Evolutionary conservation across 371 early-diverging fungal species (phyloP), one percentile per base, ranked within the genome.

Genomic region (Haplosporangium sp.): DNA sequence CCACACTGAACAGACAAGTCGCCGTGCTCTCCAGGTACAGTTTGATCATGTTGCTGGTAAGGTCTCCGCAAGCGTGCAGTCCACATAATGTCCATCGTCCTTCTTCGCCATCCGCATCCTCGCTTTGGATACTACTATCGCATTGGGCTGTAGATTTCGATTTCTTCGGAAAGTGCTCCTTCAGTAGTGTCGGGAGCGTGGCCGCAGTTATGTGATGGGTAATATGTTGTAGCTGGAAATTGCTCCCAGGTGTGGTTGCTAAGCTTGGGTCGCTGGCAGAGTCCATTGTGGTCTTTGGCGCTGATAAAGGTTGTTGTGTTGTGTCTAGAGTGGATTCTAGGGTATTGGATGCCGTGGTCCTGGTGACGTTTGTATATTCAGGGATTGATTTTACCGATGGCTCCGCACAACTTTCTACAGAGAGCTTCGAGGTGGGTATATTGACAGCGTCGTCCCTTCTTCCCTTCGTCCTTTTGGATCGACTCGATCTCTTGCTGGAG

Each of bases 1-100:
- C 93, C 8, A 95, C 95, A 71, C 87, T 87, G 36, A 92, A 94
- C 41, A 95, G 80, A 12, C 88, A 89, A 0, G 72, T 66, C 1
- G 94, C 93, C 13, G 86, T 80, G 47, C 89, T 87, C 55, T 88
- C 80, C 4, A 88, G 84, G 82, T 93, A 96, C 53, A 94, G 80
- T 29, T 87, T 86, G 18, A 95, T 84, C 65, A 92, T 90, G 20
- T 90, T 83, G 57, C 90, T 88, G 5, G 94, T 86, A 55, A 96
- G 68, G 65, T 95, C 92, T 6, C 96, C 96, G 62, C 96, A 96
- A 0, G 96, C 90, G 70, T 96, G 96, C 10, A 96, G 84, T 3
- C 96, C 95, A 55, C 94, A 93, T 0, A 95, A 83, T 47, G 94
- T 79, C 93, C 93, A 95, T 18, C 81, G 50, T 8, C 48, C 81